phyloP scores from a whole-genome alignment of 257 asterid species.

The Solanum bulbocastanum region DNA sequence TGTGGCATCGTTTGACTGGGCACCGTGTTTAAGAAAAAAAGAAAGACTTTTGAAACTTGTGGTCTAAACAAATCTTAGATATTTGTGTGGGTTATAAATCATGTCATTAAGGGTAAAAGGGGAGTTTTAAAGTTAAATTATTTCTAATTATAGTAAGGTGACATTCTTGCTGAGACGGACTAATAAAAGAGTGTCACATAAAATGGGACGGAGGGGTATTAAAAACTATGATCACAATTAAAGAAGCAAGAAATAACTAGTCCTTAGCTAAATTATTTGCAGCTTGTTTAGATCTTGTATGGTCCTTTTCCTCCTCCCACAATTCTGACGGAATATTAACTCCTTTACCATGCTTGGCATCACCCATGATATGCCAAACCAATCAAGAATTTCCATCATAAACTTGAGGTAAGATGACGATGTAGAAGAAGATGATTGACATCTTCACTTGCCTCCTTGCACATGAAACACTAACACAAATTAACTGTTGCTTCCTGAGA shows the following conservation, averaged over 20 bases:
- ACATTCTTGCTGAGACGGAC: background rate
- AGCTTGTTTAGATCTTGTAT: background rate
- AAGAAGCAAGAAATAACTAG: background rate
- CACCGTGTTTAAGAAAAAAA: background rate
- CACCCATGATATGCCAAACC: background rate
- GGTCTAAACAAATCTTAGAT: background rate
- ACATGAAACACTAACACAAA: background rate
- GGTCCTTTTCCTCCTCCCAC: accelerated
- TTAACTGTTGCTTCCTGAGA: background rate
- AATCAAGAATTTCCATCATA: background rate
- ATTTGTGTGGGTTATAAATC: background rate
- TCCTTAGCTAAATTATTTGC: background rate
- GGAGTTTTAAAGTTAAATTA: too few relatives aligned
- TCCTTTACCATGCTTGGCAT: background rate
- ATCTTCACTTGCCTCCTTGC: background rate
- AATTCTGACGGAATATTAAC: background rate
- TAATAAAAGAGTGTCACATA: background rate
- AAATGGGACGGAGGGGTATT: background rate
- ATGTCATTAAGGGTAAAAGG: background rate
- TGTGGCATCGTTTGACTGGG: background rate
- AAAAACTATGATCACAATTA: background rate
- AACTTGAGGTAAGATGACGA: background rate
- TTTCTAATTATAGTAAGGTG: background rate
- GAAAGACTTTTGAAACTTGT: accelerated
- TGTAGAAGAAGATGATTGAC: background rate